These are phyloP conservation scores for Orbilia quercus DNA, from an alignment of 2,329 filamentous ascomycete species.

Conservation along the genomic window DNA sequence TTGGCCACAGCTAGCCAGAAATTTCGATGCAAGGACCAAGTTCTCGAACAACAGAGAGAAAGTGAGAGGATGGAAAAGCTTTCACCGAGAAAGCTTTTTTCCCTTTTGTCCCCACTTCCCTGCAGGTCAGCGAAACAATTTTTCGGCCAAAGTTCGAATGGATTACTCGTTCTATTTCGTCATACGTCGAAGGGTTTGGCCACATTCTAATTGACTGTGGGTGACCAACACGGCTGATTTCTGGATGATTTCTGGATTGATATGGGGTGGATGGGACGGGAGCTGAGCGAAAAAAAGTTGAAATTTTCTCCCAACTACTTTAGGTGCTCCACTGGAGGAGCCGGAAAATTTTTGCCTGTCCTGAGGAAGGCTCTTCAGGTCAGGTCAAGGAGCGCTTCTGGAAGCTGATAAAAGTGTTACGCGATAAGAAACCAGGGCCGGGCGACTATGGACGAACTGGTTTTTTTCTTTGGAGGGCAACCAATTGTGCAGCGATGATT, in stretches of 20 bases:
- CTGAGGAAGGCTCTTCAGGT: constrained; percentile 16
- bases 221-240: constrained; percentile 3
- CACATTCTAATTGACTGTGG: constrained; percentile 15
- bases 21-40: constrained; percentile 39
- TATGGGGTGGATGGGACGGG: constrained; percentile 17
- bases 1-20: constrained; percentile 19
- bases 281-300: constrained; percentile 48
- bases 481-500: constrained; percentile 25
- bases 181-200: constrained; percentile 18
- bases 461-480: constrained; percentile 26
- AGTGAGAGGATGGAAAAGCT: constrained; percentile 27
- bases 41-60: constrained; percentile 19
- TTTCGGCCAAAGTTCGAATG: constrained; percentile 15
- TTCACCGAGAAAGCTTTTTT: constrained; percentile 15
- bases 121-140: constrained; percentile 24
- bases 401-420: constrained; percentile 42
- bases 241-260: constrained; percentile 5
- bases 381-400: constrained; percentile 25
- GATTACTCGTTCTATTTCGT: constrained; percentile 24
- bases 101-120: constrained; percentile 11
- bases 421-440: constrained; percentile 31
- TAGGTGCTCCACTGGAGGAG: constrained; percentile 39
- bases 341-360: constrained; percentile 30
- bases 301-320: constrained; percentile 30
- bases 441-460: neutral